phyloP scores from a whole-genome alignment of 371 early-diverging fungal genomes.

The Haplosporangium sp. region DNA sequence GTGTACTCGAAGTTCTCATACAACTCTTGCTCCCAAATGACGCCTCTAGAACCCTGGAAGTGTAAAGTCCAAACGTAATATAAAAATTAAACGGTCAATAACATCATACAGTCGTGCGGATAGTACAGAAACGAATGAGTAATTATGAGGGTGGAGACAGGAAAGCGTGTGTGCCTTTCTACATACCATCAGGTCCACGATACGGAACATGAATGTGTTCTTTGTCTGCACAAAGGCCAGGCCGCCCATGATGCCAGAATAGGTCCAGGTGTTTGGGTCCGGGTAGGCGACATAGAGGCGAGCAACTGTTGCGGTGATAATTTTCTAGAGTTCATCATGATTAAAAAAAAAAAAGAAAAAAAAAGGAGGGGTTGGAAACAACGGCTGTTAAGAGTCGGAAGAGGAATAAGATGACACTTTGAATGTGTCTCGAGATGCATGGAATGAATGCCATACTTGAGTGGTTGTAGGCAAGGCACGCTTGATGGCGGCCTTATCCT shows the following conservation, averaged over 20 bases:
- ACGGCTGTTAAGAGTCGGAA: background rate
- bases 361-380: background rate
- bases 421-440: background rate
- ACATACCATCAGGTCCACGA: slow-evolving; percentile 81
- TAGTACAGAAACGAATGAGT: too few species aligned
- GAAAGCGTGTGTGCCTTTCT: background rate
- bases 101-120: too few species aligned
- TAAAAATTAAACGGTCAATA: too few species aligned
- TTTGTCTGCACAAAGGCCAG: slow-evolving; percentile 76
- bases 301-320: slow-evolving; percentile 84
- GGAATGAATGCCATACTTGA: slow-evolving; percentile 18
- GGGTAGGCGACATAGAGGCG: slow-evolving; percentile 86
- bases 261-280: slow-evolving; percentile 75
- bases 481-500: slow-evolving; percentile 70
- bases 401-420: too few species aligned
- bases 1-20: slow-evolving; percentile 80
- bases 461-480: slow-evolving; percentile 60
- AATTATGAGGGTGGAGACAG: too few species aligned
- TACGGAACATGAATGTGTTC: slow-evolving; percentile 76
- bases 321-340: slow-evolving; percentile 67
- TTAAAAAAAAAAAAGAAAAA: background rate
- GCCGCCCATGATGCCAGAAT: slow-evolving; percentile 82
- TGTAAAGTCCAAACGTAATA: background rate
- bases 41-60: slow-evolving; percentile 60
- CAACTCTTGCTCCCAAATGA: slow-evolving; percentile 88